Conservation (phyloP, 805 yeast species). For the Yarrowia deformans region DNA sequence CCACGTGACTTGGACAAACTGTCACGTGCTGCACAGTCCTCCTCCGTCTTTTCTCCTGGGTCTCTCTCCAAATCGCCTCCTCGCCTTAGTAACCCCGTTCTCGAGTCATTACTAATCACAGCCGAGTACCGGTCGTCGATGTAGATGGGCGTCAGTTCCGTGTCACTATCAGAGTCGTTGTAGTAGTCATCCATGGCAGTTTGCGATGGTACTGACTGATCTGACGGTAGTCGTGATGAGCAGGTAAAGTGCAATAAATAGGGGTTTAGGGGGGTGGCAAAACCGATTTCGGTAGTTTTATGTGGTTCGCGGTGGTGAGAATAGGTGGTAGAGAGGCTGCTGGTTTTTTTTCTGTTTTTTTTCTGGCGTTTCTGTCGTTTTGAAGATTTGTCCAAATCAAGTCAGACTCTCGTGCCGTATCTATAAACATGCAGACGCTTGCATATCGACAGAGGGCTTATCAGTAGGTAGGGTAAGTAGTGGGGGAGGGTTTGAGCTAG, state of each 20-base stretch:
- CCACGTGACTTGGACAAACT: conserved; percentile 1
- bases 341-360: too few species aligned
- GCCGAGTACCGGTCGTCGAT: conserved; percentile 34
- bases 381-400: too few species aligned
- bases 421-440: not conserved
- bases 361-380: too few species aligned
- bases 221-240: too few species aligned
- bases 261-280: too few species aligned
- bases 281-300: too few species aligned
- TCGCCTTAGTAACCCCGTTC: not conserved
- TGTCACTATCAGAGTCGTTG: conserved; percentile 19
- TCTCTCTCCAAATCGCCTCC: conserved; percentile 15
- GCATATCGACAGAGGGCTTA: not conserved
- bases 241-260: too few species aligned
- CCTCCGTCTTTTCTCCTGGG: not conserved
- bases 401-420: conserved; percentile 1
- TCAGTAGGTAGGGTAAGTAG: conserved; percentile 9
- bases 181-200: not conserved
- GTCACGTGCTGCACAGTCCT: not conserved
- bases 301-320: too few species aligned
- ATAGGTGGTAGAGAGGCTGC: too few species aligned
- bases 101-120: not conserved
- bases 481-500: not conserved
- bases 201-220: not conserved
- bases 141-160: conserved; percentile 28